These are phyloP conservation scores for Kurtzmaniella cleridarum DNA, from an alignment of 805 yeast species.

Conservation along the genomic window DNA sequence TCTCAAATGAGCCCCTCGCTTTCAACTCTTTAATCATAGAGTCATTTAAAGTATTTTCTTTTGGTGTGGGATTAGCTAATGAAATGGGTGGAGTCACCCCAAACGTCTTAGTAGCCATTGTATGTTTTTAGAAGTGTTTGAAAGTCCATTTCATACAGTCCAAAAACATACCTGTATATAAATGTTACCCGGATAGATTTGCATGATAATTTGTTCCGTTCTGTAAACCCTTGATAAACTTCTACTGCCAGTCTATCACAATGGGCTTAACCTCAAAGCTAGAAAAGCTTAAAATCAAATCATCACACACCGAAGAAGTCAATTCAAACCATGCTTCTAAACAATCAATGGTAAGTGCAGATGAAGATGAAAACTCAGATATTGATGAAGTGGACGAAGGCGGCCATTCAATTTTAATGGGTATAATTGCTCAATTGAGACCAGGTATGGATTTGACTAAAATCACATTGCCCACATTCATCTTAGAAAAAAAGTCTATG, in stretches of 20 bases:
- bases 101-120: conserved; percentile 24
- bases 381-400: conserved; percentile 90
- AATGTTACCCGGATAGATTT: neutral
- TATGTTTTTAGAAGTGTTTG: no score
- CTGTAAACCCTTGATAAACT: neutral
- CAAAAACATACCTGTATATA: neutral
- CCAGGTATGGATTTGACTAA: conserved; percentile 89
- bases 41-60: conserved; percentile 74
- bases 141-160: no score
- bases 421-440: conserved; percentile 84
- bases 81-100: conserved; percentile 87
- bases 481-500: conserved; percentile 93
- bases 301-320: neutral
- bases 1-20: conserved; percentile 81
- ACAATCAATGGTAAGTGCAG: conserved; percentile 1
- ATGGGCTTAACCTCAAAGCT: conserved; percentile 27
- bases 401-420: conserved; percentile 79
- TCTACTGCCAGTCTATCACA: neutral
- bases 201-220: neutral
- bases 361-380: conserved; percentile 5
- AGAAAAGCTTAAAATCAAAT: conserved; percentile 16
- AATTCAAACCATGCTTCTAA: neutral
- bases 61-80: conserved; percentile 74
- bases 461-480: conserved; percentile 92
- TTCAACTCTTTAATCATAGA: conserved; percentile 72